A percentile compares a stretch with the other conserved stretches of the same genome.
phyloP scores from a whole-genome alignment of 441 rosid species.

The Populus hybrid region DNA sequence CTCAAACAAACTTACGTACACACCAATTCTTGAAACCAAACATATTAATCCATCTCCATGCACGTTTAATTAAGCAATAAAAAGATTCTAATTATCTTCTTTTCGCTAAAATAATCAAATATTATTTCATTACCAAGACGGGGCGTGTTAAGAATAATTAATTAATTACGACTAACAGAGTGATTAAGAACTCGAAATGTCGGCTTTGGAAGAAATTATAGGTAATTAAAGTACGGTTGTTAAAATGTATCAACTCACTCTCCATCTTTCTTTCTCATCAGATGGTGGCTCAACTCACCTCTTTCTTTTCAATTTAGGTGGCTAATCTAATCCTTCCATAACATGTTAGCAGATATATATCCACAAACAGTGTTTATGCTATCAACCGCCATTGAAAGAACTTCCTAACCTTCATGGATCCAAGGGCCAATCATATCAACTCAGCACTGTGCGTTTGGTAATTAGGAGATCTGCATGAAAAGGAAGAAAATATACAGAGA shows the following conservation, averaged over 20 bases:
- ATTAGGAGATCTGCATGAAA: not conserved
- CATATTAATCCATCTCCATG: conserved; percentile 12
- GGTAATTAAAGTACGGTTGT: not conserved
- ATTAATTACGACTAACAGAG: too few species aligned
- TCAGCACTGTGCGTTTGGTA: not conserved
- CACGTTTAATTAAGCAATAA: not conserved
- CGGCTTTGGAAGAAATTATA: not conserved
- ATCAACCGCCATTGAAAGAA: conserved; percentile 7
- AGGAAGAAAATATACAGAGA: too few species aligned
- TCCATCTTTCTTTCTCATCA: not conserved
- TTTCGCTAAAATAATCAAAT: not conserved
- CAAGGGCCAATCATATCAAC: not conserved
- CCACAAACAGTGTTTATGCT: not conserved
- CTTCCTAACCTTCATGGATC: not conserved
- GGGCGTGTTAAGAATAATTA: not conserved
- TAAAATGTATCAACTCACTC: not conserved
- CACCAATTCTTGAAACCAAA: conserved; percentile 13
- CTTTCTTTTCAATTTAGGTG: conserved; percentile 16
- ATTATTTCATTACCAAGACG: not conserved
- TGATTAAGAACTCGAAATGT: not conserved
- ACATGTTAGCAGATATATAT: conserved; percentile 2
- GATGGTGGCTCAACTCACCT: conserved; percentile 17
- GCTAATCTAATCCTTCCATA: conserved; percentile 15
- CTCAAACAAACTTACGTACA: too few species aligned
- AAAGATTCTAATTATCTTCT: not conserved